Evolutionary conservation across 2,329 filamentous ascomycete species (phyloP), one percentile per base, ranked within the genome.

Genomic region (Myriosclerotinia duriaeana): DNA sequence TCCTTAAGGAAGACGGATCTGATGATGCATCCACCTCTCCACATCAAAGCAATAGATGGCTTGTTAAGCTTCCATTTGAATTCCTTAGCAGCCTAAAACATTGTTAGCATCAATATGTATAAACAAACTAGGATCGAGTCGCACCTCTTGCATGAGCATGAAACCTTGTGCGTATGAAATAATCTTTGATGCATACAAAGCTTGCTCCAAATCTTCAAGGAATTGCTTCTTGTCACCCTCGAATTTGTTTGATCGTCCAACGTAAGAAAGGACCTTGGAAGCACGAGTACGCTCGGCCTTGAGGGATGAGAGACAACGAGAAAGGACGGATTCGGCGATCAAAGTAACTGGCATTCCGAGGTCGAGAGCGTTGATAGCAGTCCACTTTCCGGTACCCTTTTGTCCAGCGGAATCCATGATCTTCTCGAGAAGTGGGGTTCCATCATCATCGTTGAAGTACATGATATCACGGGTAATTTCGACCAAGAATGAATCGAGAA

Each of bases 381-480:
- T 99, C 95, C 95, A 99, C 87, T 99, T 98, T 83, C 95, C 95
- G 75, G 95, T 98, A 83, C 95, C 95, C 86, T 99, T 99, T 86
- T 99, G 95, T 75, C 95, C 95, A 77, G 95, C 95, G 83, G 94
- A 90, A 85, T 99, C 95, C 72, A 98, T 87, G 76, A 99, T 98
- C 89, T 98, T 99, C 88, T 99, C 95, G 69, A 99, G 90, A 68
- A 99, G 89, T 59, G 95, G 84, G 69, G 85, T 88, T 77, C 91
- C 92, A 76, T 98, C 94, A 62, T 96, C 93, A 76, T 99, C 95
- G 81, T 96, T 96, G 88, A 85, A 98, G 85, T 96, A 95, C 85
- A 99, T 91, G 80, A 99, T 96, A 79, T 99, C 95, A 72, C 93
- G 92, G 78, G 95, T 99, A 79, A 99, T 99, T 82, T 99, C 95